These are phyloP conservation scores for Microstegium vimineum DNA, from an alignment of 176 grass and related monocot species.

Conservation along the genomic window DNA sequence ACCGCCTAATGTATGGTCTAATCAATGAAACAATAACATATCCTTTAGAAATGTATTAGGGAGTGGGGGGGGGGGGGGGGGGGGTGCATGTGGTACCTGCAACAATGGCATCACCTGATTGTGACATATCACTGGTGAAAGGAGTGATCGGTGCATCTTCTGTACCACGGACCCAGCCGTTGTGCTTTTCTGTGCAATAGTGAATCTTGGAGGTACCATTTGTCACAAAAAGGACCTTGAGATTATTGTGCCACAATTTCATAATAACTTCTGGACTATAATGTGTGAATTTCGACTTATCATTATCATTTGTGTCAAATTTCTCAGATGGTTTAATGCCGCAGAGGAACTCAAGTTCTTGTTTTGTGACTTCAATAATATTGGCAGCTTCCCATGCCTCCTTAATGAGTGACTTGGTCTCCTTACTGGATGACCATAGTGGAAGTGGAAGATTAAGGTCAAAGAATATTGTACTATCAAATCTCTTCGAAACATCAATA, in stretches of 20 bases:
- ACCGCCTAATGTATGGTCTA: neutral
- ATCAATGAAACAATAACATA: neutral
- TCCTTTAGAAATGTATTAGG: neutral
- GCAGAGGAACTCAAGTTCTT: slow-evolving; percentile 80
- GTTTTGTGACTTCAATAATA: slow-evolving; percentile 73
- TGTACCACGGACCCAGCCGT: slow-evolving; percentile 58
- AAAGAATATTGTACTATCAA: slow-evolving; percentile 62
- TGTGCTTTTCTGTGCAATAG: slow-evolving; percentile 67
- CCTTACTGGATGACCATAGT: slow-evolving; percentile 65
- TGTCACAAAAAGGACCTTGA: slow-evolving; percentile 79
- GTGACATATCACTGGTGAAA: slow-evolving; percentile 75
- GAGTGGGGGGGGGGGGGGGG: too few relatives aligned
- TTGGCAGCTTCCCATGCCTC: slow-evolving; percentile 67
- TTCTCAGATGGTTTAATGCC: slow-evolving; percentile 46
- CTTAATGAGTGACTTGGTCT: slow-evolving; percentile 52
- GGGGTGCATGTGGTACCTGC: slow-evolving; percentile 51
- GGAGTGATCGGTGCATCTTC: slow-evolving; percentile 79
- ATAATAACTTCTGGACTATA: slow-evolving; percentile 49
- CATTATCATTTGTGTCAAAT: slow-evolving; percentile 29
- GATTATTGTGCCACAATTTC: slow-evolving; percentile 69
- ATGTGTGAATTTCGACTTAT: slow-evolving; percentile 61
- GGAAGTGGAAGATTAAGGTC: slow-evolving; percentile 78
- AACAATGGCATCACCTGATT: slow-evolving; percentile 72
- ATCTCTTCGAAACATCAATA: slow-evolving; percentile 63
- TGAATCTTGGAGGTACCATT: slow-evolving; percentile 83